A percentile compares a stretch with the other conserved stretches of the same genome.
Evolutionary conservation across 495 filamentous ascomycete species (phyloP).

Genomic region (Aspergillus leporis): DNA sequence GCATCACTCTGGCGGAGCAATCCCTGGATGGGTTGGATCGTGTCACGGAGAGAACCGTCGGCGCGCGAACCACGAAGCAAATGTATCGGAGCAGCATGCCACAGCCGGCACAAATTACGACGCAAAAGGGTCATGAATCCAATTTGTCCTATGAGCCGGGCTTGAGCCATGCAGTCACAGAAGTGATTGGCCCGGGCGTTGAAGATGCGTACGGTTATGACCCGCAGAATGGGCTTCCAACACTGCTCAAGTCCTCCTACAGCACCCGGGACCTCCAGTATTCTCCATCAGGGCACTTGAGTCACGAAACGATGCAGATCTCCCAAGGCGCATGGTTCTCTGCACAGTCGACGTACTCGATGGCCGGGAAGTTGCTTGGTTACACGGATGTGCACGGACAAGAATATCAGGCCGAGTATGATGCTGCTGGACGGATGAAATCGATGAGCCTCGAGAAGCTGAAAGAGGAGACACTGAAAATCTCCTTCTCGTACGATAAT

Average conservation of each 20-base stretch:
- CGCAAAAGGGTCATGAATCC: background rate
- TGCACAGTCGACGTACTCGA: background rate
- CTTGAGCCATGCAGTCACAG: too few species aligned
- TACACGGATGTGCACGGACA: slow-evolving; percentile 10
- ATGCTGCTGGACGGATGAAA: slow-evolving; percentile 2
- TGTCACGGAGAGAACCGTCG: background rate
- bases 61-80: slow-evolving; percentile 2
- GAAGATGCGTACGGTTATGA: too few species aligned
- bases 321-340: background rate
- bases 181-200: too few species aligned
- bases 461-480: background rate
- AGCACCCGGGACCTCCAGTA: background rate
- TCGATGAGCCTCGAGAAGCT: background rate
- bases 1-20: background rate
- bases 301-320: background rate
- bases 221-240: too few species aligned
- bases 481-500: background rate
- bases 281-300: slow-evolving; percentile 3
- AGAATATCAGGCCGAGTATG: slow-evolving; percentile 3
- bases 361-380: slow-evolving; percentile 1
- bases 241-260: background rate
- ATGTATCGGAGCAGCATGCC: background rate
- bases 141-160: background rate
- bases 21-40: slow-evolving; percentile 4
- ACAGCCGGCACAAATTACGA: background rate